Conservation (phyloP, 345 rosid genomes). For the Gossypium turneri region DNA sequence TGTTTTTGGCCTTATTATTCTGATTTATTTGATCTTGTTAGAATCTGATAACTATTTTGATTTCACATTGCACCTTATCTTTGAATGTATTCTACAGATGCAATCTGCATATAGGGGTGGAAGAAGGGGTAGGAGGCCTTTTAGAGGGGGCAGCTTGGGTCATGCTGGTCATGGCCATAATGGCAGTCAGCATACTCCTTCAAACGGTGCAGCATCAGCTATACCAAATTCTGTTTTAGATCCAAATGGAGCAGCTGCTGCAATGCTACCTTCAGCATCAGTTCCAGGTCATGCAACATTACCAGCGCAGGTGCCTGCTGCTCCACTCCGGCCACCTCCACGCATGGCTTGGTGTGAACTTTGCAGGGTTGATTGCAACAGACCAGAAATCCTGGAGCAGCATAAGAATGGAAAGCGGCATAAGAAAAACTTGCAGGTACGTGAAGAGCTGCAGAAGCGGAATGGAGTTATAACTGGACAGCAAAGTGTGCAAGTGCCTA, state of each 20-base stretch:
- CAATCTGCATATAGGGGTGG: constrained; percentile 28
- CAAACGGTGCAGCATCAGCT: constrained; percentile 18
- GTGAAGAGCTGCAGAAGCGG: constrained; percentile 24
- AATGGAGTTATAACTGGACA: constrained; percentile 21
- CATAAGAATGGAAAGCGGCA: constrained; percentile 44
- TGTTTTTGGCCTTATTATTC: neutral
- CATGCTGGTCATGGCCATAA: constrained; percentile 11
- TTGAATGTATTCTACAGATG: constrained; percentile 23
- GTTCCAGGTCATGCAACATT: constrained; percentile 20
- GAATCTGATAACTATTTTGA: constrained; percentile 4
- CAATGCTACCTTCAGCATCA: constrained; percentile 12
- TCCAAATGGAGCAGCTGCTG: neutral
- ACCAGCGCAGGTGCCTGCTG: constrained; percentile 17
- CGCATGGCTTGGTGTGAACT: constrained; percentile 39
- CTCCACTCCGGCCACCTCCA: constrained; percentile 29
- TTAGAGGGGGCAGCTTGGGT: constrained; percentile 27
- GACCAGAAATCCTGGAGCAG: constrained; percentile 33
- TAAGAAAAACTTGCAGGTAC: constrained; percentile 27
- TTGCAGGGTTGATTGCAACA: constrained; percentile 42
- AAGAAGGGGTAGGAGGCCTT: constrained; percentile 28
- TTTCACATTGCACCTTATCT: constrained; percentile 18
- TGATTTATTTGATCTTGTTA: constrained; percentile 5
- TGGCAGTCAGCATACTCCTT: constrained; percentile 5
- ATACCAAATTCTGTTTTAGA: constrained; percentile 10
- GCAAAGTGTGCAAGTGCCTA: constrained; percentile 21